Evolutionary conservation across 2,329 filamentous ascomycete species (phyloP).

Genomic region (Sporothrix euskadiensis): DNA sequence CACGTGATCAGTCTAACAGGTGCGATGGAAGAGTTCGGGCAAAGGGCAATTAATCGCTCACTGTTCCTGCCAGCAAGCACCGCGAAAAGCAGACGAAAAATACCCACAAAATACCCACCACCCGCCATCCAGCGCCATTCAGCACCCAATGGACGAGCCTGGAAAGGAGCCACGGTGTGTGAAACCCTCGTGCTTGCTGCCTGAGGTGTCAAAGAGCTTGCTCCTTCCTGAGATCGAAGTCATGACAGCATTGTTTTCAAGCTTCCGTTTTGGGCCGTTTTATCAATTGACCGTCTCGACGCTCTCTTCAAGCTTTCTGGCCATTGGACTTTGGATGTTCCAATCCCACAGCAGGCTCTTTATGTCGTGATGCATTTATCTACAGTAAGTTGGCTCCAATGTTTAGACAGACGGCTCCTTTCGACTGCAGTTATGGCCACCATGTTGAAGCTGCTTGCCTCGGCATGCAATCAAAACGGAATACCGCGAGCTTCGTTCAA

Average conservation of each 20-base stretch:
- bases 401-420: not conserved
- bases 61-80: not conserved
- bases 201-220: conserved; percentile 4
- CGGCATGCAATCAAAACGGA: conserved; percentile 9
- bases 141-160: not conserved
- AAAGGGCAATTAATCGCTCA: conserved; percentile 33
- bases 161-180: not conserved
- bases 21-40: conserved; percentile 14
- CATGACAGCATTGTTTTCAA: conserved; percentile 1
- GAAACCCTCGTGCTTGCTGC: conserved; percentile 3
- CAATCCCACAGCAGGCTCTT: too few relatives aligned
- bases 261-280: not conserved
- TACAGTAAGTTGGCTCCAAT: too few relatives aligned
- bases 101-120: conserved; percentile 5
- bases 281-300: too few relatives aligned
- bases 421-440: not conserved
- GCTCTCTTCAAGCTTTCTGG: too few relatives aligned
- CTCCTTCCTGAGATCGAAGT: not conserved
- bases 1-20: conserved; percentile 27
- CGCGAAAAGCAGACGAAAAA: conserved; percentile 9
- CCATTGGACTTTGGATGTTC: too few relatives aligned
- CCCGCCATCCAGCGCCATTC: not conserved
- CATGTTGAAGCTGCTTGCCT: not conserved
- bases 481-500: not conserved
- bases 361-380: too few relatives aligned